A percentile compares a stretch with the other conserved stretches of the same genome.
Conservation (phyloP, 192 early-diverging fungal species). For the Coemansia sp. region DNA sequence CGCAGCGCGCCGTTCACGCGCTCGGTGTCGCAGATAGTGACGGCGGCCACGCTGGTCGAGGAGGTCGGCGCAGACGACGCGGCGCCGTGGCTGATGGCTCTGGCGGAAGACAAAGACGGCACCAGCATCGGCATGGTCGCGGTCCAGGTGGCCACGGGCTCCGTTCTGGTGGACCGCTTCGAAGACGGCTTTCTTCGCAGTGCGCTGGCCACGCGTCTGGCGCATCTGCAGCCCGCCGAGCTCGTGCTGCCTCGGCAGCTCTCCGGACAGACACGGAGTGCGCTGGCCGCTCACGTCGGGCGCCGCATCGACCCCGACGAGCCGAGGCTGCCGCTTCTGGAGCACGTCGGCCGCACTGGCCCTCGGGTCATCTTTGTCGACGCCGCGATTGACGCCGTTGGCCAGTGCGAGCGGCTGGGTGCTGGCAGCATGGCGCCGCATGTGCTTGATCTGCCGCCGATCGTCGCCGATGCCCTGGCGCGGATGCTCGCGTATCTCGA, state of each 20-base stretch:
- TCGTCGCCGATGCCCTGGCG: slow-evolving; percentile 19
- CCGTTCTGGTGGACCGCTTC: slow-evolving; percentile 60
- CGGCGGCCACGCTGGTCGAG: slow-evolving; percentile 88
- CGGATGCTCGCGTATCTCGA: slow-evolving; percentile 53
- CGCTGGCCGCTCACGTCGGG: slow-evolving; percentile 38
- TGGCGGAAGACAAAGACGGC: slow-evolving; percentile 58
- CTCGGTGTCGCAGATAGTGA: slow-evolving; percentile 76
- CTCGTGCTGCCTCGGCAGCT: slow-evolving; percentile 18
- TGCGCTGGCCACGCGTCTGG: slow-evolving; percentile 40
- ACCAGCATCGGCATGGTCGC: slow-evolving; percentile 73
- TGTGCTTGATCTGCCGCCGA: slow-evolving; percentile 27
- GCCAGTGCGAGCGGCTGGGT: slow-evolving; percentile 10
- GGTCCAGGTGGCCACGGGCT: slow-evolving; percentile 83
- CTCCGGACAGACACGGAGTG: slow-evolving; percentile 16
- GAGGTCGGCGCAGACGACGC: slow-evolving; percentile 71
- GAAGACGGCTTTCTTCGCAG: slow-evolving; percentile 30
- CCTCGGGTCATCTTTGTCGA: slow-evolving; percentile 32
- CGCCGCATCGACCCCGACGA: slow-evolving; percentile 50
- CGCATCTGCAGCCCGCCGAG: slow-evolving; percentile 38
- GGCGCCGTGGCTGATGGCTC: slow-evolving; percentile 84
- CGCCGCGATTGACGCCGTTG: background rate
- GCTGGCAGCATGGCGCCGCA: slow-evolving; percentile 22
- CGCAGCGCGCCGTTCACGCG: slow-evolving; percentile 79
- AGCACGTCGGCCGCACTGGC: slow-evolving; percentile 59
- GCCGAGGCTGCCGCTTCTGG: slow-evolving; percentile 24